Evolutionary conservation across 192 early-diverging fungal genomes (phyloP).

Genomic region (Cladochytrium replicatum): DNA sequence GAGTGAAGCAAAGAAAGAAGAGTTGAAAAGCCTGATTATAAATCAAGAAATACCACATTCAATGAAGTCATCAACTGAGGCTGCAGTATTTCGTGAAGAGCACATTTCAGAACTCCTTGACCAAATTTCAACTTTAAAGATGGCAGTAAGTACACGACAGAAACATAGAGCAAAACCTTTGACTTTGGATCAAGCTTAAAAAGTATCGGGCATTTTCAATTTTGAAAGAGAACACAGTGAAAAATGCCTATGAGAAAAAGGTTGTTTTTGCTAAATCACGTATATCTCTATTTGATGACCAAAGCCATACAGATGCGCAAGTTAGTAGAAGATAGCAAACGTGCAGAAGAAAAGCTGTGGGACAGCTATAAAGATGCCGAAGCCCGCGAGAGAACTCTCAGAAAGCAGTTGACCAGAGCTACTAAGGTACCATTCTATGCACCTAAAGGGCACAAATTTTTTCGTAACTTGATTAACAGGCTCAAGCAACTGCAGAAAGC

Average conservation of each 20-base stretch:
- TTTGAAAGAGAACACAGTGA: slow-evolving; percentile 39
- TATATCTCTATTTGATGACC: background rate
- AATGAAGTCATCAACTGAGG: slow-evolving; percentile 21
- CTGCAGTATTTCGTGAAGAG: slow-evolving; percentile 36
- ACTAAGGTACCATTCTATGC: slow-evolving; percentile 21
- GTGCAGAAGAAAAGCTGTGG: slow-evolving; percentile 49
- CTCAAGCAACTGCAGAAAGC: slow-evolving; percentile 18
- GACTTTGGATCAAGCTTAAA: slow-evolving; percentile 20
- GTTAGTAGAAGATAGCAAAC: slow-evolving; percentile 34
- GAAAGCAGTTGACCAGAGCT: slow-evolving; percentile 34
- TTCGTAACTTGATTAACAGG: background rate
- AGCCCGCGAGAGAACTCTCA: slow-evolving; percentile 32
- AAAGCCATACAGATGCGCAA: slow-evolving; percentile 26
- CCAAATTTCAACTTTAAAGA: slow-evolving; percentile 41
- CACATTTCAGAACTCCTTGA: slow-evolving; percentile 13
- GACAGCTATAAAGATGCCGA: slow-evolving; percentile 47
- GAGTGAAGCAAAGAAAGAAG: slow-evolving; percentile 42
- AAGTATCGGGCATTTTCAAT: slow-evolving; percentile 42
- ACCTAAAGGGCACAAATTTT: background rate
- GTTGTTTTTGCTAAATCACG: slow-evolving; percentile 5
- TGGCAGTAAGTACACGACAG: slow-evolving; percentile 27
- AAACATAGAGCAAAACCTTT: slow-evolving; percentile 1
- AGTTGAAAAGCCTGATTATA: slow-evolving; percentile 24
- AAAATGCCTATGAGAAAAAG: slow-evolving; percentile 34
- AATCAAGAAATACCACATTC: slow-evolving; percentile 30